Evolutionary conservation across 2,329 filamentous ascomycete species (phyloP), one percentile per base, ranked within the genome.

Genomic region (Hymenoscyphus fructigenus): DNA sequence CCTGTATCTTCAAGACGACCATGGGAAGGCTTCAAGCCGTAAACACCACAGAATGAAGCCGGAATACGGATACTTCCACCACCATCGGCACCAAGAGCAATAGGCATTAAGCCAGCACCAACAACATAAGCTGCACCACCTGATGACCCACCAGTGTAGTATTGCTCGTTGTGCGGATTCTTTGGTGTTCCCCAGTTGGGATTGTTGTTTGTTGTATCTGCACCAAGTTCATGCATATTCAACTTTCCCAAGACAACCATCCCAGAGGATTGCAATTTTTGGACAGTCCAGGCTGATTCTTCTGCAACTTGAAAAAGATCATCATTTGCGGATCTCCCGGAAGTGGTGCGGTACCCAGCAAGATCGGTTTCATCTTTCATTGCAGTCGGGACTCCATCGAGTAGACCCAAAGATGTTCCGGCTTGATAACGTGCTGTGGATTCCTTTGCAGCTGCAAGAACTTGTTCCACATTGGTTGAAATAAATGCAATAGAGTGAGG

Each of bases 71-170:
- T 86, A 20, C 86, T 90, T 34, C 89, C 89, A 66, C 89, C 89
- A 0, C 89, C 98, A 75, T 99, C 95, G 15, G 94, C 97, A 23
- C 94, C 95, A 26, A 99, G 80, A 3, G 93, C 92, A 38, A 88
- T 68, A 29, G 87, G 83, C 0, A 83, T 83, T 1, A 84, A 80
- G 28, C 85, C 85, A 0, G 85, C 82, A 26, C 85, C 86, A 28
- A 98, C 91, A 9, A 92, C 91, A 20, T 96, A 87, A 2, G 94
- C 94, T 75, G 93, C 96, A 15, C 95, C 95, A 57, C 95, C 95
- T 0, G 94, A 98, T 75, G 93, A 97, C 20, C 93, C 93, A 38
- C 93, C 93, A 0, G 91, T 71, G 76, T 95, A 95, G 78, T 92
- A 94, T 2, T 80, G 75, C 0, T 79, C 75, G 74, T 93, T 91